Percentiles rank a stretch among this genome's conserved stretches.
phyloP scores from a whole-genome alignment of 2,329 filamentous ascomycete species.

The Aspergillus pseudoterreus region DNA sequence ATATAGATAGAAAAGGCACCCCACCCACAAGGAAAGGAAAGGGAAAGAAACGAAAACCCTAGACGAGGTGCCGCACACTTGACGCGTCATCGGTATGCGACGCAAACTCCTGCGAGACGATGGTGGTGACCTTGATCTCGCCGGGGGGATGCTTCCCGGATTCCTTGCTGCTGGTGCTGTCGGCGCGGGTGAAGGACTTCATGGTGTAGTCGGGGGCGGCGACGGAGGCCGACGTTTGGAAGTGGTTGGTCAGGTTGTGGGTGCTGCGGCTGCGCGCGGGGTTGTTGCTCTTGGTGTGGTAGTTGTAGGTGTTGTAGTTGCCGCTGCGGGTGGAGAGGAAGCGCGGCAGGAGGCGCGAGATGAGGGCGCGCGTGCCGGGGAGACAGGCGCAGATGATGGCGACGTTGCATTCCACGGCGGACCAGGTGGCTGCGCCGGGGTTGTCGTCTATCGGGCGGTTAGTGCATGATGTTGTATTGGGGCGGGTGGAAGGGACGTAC shows the following conservation, averaged over 20 bases:
- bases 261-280: slow-evolving; percentile 14
- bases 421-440: slow-evolving; percentile 41
- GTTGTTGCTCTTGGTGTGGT: slow-evolving; percentile 18
- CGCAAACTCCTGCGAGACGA: slow-evolving; percentile 19
- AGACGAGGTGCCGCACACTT: slow-evolving; percentile 22
- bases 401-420: slow-evolving; percentile 40
- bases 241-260: slow-evolving; percentile 8
- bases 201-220: slow-evolving; percentile 1
- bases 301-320: slow-evolving; percentile 12
- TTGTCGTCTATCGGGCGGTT: slow-evolving; percentile 24
- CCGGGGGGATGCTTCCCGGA: not conserved
- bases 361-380: slow-evolving; percentile 27
- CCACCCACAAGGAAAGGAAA: not conserved
- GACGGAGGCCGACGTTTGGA: slow-evolving; percentile 22
- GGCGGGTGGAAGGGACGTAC: slow-evolving; percentile 13
- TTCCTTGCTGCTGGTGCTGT: not conserved
- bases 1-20: not conserved
- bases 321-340: slow-evolving; percentile 24
- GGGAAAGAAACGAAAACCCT: not conserved
- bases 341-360: slow-evolving; percentile 24
- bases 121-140: slow-evolving; percentile 29
- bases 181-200: not conserved
- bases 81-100: slow-evolving; percentile 16
- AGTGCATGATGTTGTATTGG: not conserved
- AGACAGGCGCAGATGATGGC: slow-evolving; percentile 41